Base-by-base conservation (phyloP, 805 yeast species). In the Lachancea thermotolerans region DNA sequence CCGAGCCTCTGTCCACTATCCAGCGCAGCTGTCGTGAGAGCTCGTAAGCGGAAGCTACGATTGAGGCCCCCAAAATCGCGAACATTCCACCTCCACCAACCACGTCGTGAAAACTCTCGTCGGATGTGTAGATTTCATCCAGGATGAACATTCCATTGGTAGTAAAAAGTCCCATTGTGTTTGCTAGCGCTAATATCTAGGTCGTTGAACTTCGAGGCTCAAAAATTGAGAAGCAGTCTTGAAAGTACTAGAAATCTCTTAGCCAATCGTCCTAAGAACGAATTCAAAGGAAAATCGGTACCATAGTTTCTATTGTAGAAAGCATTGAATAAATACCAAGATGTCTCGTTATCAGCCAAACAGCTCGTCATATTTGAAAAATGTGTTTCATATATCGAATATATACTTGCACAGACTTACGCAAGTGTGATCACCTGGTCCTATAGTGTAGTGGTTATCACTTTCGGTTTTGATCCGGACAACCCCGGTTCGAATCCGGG, bases 1-100 rank as follows among this genome's bases (percentile, higher is more conserved):
- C 97, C 3, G 61, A 55, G 0, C 98, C 98, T 42, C 77, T 72
- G 58, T 90, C 97, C 1, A 89, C 73, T 10, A 90, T 76, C 67
- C 90, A 84, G 2, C 81, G 73, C n/a, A 81, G 70, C 7, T 57
- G 57, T 3, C 51, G 35, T 8, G 47, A 41, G 0, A 77, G 66
- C 16, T 61, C 47, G 0, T 49, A 50, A 0, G 56, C 46, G 0
- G 77, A 73, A 8, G 76, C 57, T 1, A 79, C 68, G 41, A 85
- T 68, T 18, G 90, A 67, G 0, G 87, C 80, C 0, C 96, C 96
- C 12, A 84, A 66, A 1, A 81, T 75, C 1, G 89, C 89, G 60
- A 75, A 90, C 0, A 91, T 77, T 0, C 95, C 96, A 2, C 90
- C 98, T 2, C 98, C 98, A 0, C 98, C 98, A 39, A 86, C 70